Percentiles rank a stretch among this genome's conserved stretches.
Evolutionary conservation across 176 grass and related monocot genomes (phyloP).

Genomic region (Avena sativa): DNA sequence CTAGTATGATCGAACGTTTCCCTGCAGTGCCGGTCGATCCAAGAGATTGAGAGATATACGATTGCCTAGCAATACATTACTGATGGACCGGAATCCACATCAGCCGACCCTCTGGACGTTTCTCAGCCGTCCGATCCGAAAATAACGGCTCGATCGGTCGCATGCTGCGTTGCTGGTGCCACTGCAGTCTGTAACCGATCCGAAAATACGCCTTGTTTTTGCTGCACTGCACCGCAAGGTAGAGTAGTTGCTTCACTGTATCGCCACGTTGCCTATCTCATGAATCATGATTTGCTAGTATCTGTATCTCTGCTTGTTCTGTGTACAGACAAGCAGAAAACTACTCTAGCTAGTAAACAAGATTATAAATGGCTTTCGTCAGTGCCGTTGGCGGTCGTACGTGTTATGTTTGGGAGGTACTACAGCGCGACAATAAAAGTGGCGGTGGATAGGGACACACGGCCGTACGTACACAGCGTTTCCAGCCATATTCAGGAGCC

Average conservation of each 20-base stretch:
- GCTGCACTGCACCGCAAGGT: neutral
- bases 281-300: neutral
- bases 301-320: neutral
- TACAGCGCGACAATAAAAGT: neutral
- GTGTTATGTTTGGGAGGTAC: neutral
- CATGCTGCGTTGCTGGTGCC: neutral
- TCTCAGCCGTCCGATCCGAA: neutral
- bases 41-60: neutral
- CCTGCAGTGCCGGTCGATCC: neutral
- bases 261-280: neutral
- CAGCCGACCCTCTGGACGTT: neutral
- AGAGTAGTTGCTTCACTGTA: neutral
- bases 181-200: neutral
- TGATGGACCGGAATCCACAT: neutral
- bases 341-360: neutral
- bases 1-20: neutral
- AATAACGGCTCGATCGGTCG: neutral
- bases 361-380: neutral
- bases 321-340: neutral
- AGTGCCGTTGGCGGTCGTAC: neutral
- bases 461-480: neutral
- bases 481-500: neutral
- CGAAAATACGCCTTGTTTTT: neutral
- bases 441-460: neutral
- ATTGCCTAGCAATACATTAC: neutral